These are phyloP conservation scores for Coemansia sp. DNA, from an alignment of 192 early-diverging fungal genomes.

Conservation along the genomic window DNA sequence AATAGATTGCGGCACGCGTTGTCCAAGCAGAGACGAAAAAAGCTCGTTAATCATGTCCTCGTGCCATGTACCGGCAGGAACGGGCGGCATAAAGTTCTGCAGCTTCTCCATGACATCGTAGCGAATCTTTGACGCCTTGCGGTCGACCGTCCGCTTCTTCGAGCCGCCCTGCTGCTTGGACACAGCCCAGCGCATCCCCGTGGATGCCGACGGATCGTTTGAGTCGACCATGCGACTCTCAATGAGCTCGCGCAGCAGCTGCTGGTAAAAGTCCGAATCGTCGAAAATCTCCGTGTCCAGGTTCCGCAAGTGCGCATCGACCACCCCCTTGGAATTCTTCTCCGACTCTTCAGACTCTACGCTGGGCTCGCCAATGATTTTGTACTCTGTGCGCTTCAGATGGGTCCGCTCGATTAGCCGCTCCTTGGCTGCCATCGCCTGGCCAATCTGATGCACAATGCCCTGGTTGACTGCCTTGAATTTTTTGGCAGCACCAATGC, in stretches of 20 bases:
- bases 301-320: constrained; percentile 63
- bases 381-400: constrained; percentile 72
- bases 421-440: constrained; percentile 65
- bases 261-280: constrained; percentile 94
- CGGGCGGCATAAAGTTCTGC: constrained; percentile 94
- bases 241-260: constrained; percentile 89
- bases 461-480: constrained; percentile 95
- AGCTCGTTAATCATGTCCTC: constrained; percentile 92
- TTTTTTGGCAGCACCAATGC: constrained; percentile 74
- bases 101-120: constrained; percentile 96
- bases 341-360: background rate
- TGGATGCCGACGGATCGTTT: constrained; percentile 74
- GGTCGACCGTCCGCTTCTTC: constrained; percentile 75
- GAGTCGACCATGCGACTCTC: constrained; percentile 89
- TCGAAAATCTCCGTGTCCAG: constrained; percentile 81
- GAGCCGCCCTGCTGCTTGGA: constrained; percentile 61
- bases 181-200: constrained; percentile 81
- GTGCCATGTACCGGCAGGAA: constrained; percentile 87
- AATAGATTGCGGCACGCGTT: constrained; percentile 49
- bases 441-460: constrained; percentile 69
- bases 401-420: constrained; percentile 84
- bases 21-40: constrained; percentile 79
- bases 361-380: constrained; percentile 29
- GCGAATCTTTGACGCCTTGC: constrained; percentile 85
- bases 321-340: constrained; percentile 55